Base-by-base conservation (phyloP, 805 yeast genomes). In the Yamadazyma takamatsuzukensis region DNA sequence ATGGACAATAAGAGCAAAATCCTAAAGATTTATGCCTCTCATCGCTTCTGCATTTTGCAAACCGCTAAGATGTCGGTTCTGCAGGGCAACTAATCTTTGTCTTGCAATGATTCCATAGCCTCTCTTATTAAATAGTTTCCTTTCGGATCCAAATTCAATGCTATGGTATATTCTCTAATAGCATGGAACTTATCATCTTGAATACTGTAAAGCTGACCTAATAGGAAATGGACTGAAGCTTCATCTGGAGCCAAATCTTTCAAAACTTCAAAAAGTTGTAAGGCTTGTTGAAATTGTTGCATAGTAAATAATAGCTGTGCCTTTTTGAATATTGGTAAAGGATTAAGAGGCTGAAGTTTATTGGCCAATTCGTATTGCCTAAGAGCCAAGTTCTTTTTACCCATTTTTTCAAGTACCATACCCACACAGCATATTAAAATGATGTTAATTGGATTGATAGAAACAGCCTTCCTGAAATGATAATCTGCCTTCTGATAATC, bases 371-470 rank as follows among this genome's bases (percentile, higher is more conserved):
- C 83, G 53, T 87, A 93, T 52, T 86, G 90, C 32, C 76, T 69
- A 32, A 90, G 60, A 0, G 97, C 97, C 37, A 79, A 73, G 11
- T 74, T 79, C 41, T 70, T 69, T 47, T 78, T 74, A 9, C 80
- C 80, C 34, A 80, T 51, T 51, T 83, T 83, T 49, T 90, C 97
- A 32, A 85, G 64, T 19, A 88, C 93, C 82, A 88, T 86, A 9
- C 97, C 98, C 32, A 89, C 81, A 56, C 97, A 90, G 54, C 96
- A 89, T 3, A 87, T 76, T 47, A 93, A 68, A 25, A 93, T 88
- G 3, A 86, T 83, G 56, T 93, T 90, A 27, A 81, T 82, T 1
- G 97, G 96, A 51, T 93, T 93, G 30, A 93, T 86, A 22, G 81
- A 75, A 11, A 84, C 76, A 0, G 97, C 97, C 49, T 83, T 85